Evolutionary conservation across 1,284 basidiomycete genomes (phyloP).

Genomic region (Tilletia setariae): DNA sequence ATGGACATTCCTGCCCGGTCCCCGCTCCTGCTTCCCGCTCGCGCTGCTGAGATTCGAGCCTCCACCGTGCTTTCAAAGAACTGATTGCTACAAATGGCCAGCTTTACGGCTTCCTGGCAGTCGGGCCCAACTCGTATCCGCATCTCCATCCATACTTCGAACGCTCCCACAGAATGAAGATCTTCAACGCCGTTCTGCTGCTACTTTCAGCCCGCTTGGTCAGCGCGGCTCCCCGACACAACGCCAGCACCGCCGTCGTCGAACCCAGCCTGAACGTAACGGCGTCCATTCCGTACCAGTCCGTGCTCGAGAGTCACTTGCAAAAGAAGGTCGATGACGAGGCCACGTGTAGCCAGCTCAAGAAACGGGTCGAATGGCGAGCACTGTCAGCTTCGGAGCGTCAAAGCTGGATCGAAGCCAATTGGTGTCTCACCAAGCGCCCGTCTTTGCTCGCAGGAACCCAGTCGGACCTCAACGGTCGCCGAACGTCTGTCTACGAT

Average conservation of each 20-base stretch:
- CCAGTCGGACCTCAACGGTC: neutral
- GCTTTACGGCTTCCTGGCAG: too few species aligned
- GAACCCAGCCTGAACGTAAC: neutral
- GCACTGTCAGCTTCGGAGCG: neutral
- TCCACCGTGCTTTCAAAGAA: too few species aligned
- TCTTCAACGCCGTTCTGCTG: too few species aligned
- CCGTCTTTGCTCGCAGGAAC: neutral
- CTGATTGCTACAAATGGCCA: too few species aligned
- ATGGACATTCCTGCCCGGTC: too few species aligned
- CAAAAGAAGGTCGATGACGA: neutral
- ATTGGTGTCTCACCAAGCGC: neutral
- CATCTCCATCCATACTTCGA: too few species aligned
- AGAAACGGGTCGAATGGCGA: constrained; percentile 10
- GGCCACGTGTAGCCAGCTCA: neutral
- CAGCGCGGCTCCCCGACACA: too few species aligned
- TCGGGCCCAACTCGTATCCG: too few species aligned
- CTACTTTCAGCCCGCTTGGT: too few species aligned
- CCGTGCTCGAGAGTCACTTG: neutral
- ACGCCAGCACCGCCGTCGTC: neutral
- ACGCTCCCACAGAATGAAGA: too few species aligned
- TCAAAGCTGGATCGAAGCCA: neutral
- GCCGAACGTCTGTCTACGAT: neutral
- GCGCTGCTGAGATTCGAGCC: too few species aligned
- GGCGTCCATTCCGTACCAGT: neutral
- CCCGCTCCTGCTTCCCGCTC: too few species aligned